phyloP scores from a whole-genome alignment of 495 filamentous ascomycete species.

The Aspergillus bertholletiae region DNA sequence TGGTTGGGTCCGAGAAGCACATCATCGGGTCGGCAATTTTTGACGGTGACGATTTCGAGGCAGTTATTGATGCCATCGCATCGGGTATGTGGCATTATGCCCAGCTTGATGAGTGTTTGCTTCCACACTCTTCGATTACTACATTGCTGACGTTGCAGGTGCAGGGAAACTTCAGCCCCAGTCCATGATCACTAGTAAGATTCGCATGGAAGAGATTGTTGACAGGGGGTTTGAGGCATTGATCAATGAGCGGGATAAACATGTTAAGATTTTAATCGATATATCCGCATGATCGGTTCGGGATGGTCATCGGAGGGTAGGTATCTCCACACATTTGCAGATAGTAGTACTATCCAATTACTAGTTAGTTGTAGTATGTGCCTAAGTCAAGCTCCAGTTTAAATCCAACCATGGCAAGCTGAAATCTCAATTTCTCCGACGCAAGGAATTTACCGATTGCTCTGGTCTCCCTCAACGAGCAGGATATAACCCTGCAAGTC shows the following conservation, averaged over 20 bases:
- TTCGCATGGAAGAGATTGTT: constrained; percentile 48
- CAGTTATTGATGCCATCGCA: constrained; percentile 51
- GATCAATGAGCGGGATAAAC: constrained; percentile 48
- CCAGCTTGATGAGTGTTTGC: too few relatives aligned
- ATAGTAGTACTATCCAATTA: too few relatives aligned
- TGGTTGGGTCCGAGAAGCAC: constrained; percentile 25
- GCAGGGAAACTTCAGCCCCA: constrained; percentile 25
- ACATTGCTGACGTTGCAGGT: constrained; percentile 5
- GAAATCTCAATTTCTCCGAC: too few relatives aligned
- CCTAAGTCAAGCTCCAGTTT: too few relatives aligned
- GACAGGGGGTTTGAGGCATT: constrained; percentile 53
- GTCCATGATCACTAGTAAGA: constrained; percentile 55
- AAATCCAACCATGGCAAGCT: too few relatives aligned
- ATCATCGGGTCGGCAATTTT: constrained; percentile 31
- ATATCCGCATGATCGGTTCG: not conserved
- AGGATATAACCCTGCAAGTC: too few relatives aligned
- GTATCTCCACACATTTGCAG: too few relatives aligned
- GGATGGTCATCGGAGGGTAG: not conserved
- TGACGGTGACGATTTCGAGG: constrained; percentile 50
- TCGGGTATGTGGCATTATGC: constrained; percentile 35
- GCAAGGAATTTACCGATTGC: too few relatives aligned
- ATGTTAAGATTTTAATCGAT: constrained; percentile 51
- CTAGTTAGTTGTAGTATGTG: too few relatives aligned
- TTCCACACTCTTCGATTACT: too few relatives aligned
- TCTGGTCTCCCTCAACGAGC: too few relatives aligned